Percentiles rank a stretch among this genome's conserved stretches.
These are phyloP conservation scores for Paraphoma chrysanthemicola DNA, from an alignment of 2,329 filamentous ascomycete genomes.

Conservation along the genomic window DNA sequence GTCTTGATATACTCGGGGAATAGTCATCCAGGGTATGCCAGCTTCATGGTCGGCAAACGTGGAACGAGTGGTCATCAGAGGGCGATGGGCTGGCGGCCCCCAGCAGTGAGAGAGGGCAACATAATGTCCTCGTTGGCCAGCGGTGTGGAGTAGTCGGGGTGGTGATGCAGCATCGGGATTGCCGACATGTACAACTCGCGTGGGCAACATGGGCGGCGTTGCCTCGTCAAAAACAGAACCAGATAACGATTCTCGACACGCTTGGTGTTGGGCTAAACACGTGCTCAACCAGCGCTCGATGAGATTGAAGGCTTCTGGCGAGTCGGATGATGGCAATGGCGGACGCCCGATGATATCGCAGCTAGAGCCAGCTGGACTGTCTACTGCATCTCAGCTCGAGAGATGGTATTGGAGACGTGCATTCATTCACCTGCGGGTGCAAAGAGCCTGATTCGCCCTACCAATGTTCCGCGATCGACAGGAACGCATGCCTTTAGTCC, in stretches of 20 bases:
- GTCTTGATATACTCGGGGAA: slow-evolving; percentile 19
- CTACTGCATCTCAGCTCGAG: slow-evolving; percentile 21
- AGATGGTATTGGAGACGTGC: neutral
- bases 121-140: slow-evolving; percentile 17
- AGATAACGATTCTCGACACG: slow-evolving; percentile 23
- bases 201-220: slow-evolving; percentile 21
- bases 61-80: slow-evolving; percentile 26
- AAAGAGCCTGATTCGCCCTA: slow-evolving; percentile 23
- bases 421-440: slow-evolving; percentile 19
- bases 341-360: slow-evolving; percentile 25
- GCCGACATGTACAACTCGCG: slow-evolving; percentile 26
- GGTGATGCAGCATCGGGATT: slow-evolving; percentile 10
- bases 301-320: slow-evolving; percentile 27
- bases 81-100: slow-evolving; percentile 18
- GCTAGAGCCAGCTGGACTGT: slow-evolving; percentile 23
- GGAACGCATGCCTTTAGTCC: slow-evolving; percentile 26
- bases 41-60: slow-evolving; percentile 14
- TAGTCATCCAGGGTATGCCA: slow-evolving; percentile 8
- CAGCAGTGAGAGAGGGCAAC: slow-evolving; percentile 31
- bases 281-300: slow-evolving; percentile 25
- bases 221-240: slow-evolving; percentile 18
- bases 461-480: slow-evolving; percentile 22
- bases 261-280: slow-evolving; percentile 21
- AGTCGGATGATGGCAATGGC: slow-evolving; percentile 26
- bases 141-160: slow-evolving; percentile 23